phyloP scores from a whole-genome alignment of 768 basidiomycete genomes.

The Chalciporus sphaerocephalus region DNA sequence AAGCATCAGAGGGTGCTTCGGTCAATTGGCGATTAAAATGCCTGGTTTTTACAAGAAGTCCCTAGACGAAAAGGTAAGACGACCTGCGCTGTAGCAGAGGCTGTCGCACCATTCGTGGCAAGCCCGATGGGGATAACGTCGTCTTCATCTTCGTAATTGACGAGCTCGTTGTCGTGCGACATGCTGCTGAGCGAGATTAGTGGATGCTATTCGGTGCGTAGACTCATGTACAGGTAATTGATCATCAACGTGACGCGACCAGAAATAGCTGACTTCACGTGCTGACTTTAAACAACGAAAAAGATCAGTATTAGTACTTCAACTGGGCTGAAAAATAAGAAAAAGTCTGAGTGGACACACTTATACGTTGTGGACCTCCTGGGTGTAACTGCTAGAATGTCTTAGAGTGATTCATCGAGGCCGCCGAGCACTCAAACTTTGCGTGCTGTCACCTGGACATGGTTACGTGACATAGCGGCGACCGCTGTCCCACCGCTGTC shows the following conservation, averaged over 20 bases:
- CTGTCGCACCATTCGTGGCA: constrained; percentile 47
- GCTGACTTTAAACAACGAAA: constrained; percentile 1
- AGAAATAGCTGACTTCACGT: constrained; percentile 6
- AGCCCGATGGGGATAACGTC: constrained; percentile 65
- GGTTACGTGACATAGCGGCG: background rate
- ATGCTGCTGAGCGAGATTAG: constrained; percentile 34
- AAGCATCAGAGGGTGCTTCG: constrained; percentile 1
- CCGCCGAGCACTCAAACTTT: too few species aligned
- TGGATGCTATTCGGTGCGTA: constrained; percentile 25
- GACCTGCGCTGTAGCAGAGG: constrained; percentile 39
- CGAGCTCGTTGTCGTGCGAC: constrained; percentile 85
- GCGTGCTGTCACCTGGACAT: too few species aligned
- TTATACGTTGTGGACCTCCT: too few species aligned
- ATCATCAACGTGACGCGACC: constrained; percentile 7
- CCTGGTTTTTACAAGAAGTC: constrained; percentile 99
- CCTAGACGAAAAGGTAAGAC: constrained; percentile 47
- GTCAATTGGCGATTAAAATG: constrained; percentile 28
- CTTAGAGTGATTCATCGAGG: too few species aligned
- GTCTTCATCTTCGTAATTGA: constrained; percentile 92
- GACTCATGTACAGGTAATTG: constrained; percentile 14
- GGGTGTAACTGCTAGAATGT: too few species aligned
- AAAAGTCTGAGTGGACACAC: too few species aligned
- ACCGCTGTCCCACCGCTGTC: background rate
- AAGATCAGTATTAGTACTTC: too few species aligned
- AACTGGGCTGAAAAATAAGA: too few species aligned